phyloP scores from a whole-genome alignment of 164 flowering plant species.

The Houttuynia cordata region DNA sequence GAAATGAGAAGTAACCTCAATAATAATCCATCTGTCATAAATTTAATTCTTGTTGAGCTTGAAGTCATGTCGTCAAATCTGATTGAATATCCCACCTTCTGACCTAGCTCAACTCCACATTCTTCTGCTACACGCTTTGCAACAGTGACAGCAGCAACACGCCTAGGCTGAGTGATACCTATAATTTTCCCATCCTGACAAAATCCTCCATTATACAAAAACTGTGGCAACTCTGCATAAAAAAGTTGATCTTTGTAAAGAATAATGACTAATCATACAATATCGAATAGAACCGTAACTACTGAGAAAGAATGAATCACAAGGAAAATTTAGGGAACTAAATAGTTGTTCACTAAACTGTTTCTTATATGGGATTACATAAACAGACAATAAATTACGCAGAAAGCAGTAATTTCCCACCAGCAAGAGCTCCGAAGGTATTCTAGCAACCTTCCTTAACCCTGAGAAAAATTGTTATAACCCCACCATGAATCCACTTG shows the following conservation, averaged over 20 bases:
- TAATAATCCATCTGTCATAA: conserved; percentile 91
- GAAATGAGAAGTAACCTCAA: conserved; percentile 37
- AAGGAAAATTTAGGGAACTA: too few relatives aligned
- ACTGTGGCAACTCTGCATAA: conserved; percentile 82
- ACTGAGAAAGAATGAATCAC: too few relatives aligned
- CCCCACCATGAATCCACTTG: not conserved
- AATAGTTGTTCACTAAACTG: not conserved
- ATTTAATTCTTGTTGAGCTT: conserved; percentile 67
- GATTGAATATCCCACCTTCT: conserved; percentile 84
- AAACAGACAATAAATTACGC: not conserved
- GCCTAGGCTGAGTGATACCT: conserved; percentile 90
- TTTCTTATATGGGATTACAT: too few relatives aligned
- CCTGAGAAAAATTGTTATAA: not conserved
- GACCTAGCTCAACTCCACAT: conserved; percentile 75
- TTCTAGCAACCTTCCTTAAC: not conserved
- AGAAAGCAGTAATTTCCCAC: not conserved
- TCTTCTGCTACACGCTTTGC: conserved; percentile 97
- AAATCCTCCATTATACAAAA: conserved; percentile 58
- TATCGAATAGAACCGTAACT: too few relatives aligned
- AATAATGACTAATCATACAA: not conserved
- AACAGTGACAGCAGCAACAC: conserved; percentile 89
- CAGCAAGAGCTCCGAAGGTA: not conserved
- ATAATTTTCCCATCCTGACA: conserved; percentile 52
- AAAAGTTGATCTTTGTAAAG: not conserved
- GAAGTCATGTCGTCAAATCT: conserved; percentile 90